phyloP scores from a whole-genome alignment of 1,284 basidiomycete genomes.

The Pisolithus thermaeus region DNA sequence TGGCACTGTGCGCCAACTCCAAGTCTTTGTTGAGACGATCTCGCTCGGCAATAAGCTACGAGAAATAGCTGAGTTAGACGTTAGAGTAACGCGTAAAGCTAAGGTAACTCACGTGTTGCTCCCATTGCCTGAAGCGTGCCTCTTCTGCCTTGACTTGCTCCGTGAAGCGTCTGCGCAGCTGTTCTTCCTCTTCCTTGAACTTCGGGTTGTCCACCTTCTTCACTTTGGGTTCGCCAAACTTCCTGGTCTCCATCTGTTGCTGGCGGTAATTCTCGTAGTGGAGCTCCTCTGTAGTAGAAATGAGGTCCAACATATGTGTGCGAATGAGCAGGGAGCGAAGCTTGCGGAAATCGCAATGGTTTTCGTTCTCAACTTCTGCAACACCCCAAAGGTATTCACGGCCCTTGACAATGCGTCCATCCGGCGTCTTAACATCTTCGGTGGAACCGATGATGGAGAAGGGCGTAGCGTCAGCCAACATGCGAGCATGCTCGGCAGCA shows the following conservation, averaged over 20 bases:
- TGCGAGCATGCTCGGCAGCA: conserved; percentile 84
- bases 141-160: conserved; percentile 99
- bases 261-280: conserved; percentile 99
- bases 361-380: conserved; percentile 98
- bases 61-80: conserved; percentile 11
- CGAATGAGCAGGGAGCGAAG: conserved; percentile 93
- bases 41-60: conserved; percentile 89
- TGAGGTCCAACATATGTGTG: conserved; percentile 98
- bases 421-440: conserved; percentile 86
- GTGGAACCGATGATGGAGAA: conserved; percentile 99
- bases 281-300: conserved; percentile 90
- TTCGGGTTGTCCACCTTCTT: conserved; percentile 99
- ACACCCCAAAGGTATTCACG: conserved; percentile 99
- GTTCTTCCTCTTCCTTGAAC: conserved; percentile 99
- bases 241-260: conserved; percentile 99
- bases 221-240: conserved; percentile 98
- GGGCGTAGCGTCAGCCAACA: conserved; percentile 87
- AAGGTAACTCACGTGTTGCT: conserved; percentile 77
- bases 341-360: conserved; percentile 99
- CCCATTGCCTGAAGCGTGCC: conserved; percentile 97
- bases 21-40: conserved; percentile 97
- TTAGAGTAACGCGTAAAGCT: conserved; percentile 1
- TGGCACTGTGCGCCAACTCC: conserved; percentile 86
- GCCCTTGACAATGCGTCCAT: conserved; percentile 93
- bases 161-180: conserved; percentile 94